Evolutionary conservation across 2,329 filamentous ascomycete species (phyloP), one percentile per base, ranked within the genome.

Genomic region (Neodidymelliopsis sp.): DNA sequence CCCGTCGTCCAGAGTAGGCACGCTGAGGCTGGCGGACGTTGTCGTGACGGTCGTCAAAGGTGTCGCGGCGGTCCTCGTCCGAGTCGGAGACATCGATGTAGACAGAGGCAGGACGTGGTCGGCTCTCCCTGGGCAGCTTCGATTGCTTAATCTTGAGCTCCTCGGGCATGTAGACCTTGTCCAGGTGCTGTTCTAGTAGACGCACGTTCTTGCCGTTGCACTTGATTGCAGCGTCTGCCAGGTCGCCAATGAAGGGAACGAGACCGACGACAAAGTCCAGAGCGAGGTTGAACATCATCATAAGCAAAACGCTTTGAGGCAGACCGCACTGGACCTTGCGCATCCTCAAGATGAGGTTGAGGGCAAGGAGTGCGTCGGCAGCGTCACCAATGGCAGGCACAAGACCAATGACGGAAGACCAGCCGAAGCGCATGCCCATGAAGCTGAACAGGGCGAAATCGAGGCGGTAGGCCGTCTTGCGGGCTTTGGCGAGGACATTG

Each of bases 381-480:
- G 33, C 59, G 46, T 66, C 61, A 13, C 57, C 89, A 80, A 81
- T 91, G 83, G 84, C 84, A 61, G 94, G 94, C 44, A 97, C 74
- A 6, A 97, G 69, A 11, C 87, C 94, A 63, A 97, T 90, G 49
- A 96, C 83, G 62, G 87, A 89, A 40, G 89, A 85, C 91, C 91
- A 97, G 44, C 94, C 94, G 67, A 97, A 92, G 49, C 87, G 84
- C 50, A 96, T 81, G 31, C 91, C 91, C 57, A 88, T 84, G 67
- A 90, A 84, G 66, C 84, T 91, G 77, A 93, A 95, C 5, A 96
- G 82, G 45, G 83, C 84, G 79, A 91, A 88, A 73, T 97, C 94
- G 19, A 97, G 83, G 27, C 85, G 82, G 74, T 96, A 96, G 24
- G 94, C 91, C 49, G 88, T 83, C 62, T 88, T 84, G 73, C 96